phyloP scores from a whole-genome alignment of 768 basidiomycete genomes.

The Rhizopogon vulgaris region DNA sequence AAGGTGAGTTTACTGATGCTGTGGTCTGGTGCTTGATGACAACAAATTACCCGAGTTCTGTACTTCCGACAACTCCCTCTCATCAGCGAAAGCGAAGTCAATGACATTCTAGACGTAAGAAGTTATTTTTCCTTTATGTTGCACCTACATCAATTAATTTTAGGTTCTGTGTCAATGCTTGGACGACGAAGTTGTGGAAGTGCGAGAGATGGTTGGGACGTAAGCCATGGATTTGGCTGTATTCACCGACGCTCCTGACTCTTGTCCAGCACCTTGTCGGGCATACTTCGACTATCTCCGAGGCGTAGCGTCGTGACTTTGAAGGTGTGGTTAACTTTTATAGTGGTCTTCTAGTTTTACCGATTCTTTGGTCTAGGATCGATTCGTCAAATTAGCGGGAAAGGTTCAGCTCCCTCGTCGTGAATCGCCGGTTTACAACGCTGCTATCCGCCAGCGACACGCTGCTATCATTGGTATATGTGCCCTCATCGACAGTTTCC shows the following conservation, averaged over 20 bases:
- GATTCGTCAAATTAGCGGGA: conserved; percentile 71
- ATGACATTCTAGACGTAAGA: conserved; percentile 73
- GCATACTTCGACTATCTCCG: conserved; percentile 77
- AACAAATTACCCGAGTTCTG: conserved; percentile 42
- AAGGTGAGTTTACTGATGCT: conserved; percentile 38
- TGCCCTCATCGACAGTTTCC: conserved; percentile 88
- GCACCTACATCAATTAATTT: neutral
- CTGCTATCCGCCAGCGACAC: conserved; percentile 72
- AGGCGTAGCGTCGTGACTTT: conserved; percentile 69
- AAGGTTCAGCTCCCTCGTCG: conserved; percentile 61
- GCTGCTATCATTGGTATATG: conserved; percentile 86
- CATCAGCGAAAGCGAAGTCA: conserved; percentile 67
- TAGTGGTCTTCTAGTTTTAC: neutral
- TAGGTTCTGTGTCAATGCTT: conserved; percentile 77
- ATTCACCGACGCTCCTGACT: conserved; percentile 16
- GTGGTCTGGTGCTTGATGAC: neutral
- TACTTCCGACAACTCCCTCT: conserved; percentile 88
- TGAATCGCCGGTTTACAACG: conserved; percentile 59
- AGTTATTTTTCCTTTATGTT: neutral
- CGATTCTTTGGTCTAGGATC: conserved; percentile 40
- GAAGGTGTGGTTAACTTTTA: conserved; percentile 42
- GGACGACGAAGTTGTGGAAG: conserved; percentile 84
- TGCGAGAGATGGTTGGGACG: conserved; percentile 85
- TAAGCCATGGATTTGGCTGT: conserved; percentile 31
- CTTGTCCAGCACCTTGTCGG: conserved; percentile 59